Evolutionary conservation across 192 early-diverging fungal species (phyloP).

Genomic region (Rhizophagus prolifer): DNA sequence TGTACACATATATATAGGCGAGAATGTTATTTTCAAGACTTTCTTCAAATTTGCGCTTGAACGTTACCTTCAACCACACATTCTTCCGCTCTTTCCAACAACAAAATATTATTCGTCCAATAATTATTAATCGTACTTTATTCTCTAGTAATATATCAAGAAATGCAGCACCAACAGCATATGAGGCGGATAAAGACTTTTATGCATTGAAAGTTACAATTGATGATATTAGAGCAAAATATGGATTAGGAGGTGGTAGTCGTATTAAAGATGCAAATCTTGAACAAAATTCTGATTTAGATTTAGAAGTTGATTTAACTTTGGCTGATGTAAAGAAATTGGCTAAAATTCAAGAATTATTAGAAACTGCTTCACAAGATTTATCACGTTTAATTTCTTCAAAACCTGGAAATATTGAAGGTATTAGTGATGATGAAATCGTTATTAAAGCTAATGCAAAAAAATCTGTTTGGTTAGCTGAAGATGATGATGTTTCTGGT

Average conservation of each 20-base stretch:
- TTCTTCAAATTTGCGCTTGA: neutral
- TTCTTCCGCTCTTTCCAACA: neutral
- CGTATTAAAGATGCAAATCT: slow-evolving; percentile 28
- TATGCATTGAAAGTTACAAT: slow-evolving; percentile 23
- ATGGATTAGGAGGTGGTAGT: slow-evolving; percentile 19
- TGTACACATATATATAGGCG: too few species aligned
- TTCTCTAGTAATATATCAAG: neutral
- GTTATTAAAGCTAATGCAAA: neutral
- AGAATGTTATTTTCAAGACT: neutral
- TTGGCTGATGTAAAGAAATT: slow-evolving; percentile 21
- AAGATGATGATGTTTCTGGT: slow-evolving; percentile 29
- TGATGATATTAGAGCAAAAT: slow-evolving; percentile 29
- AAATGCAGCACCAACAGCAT: slow-evolving; percentile 18
- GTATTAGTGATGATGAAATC: neutral
- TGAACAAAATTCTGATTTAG: slow-evolving; percentile 28
- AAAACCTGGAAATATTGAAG: neutral
- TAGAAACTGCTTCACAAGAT: slow-evolving; percentile 14
- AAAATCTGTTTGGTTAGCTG: slow-evolving; percentile 17
- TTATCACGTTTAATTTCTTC: slow-evolving; percentile 7
- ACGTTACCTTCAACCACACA: neutral
- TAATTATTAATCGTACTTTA: neutral
- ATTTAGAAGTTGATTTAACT: slow-evolving; percentile 23
- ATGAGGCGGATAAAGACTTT: slow-evolving; percentile 26
- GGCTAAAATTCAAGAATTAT: slow-evolving; percentile 10
- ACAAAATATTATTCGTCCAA: neutral